Conservation (phyloP, 192 early-diverging fungal genomes). For the Backusella westeae region DNA sequence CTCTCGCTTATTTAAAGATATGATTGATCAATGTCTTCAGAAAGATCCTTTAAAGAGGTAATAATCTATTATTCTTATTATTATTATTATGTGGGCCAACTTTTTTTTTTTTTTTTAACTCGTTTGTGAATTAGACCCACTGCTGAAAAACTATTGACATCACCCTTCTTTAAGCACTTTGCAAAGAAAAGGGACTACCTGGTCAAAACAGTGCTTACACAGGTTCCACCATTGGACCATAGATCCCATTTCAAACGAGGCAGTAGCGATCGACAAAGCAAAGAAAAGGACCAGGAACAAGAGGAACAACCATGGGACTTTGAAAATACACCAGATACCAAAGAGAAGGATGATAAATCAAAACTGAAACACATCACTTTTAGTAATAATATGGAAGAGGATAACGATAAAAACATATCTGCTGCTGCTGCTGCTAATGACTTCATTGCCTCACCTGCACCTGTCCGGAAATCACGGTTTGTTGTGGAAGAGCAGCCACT, state of each 20-base stretch:
- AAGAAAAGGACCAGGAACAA: not conserved
- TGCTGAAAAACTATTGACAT: constrained; percentile 72
- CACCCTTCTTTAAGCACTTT: constrained; percentile 75
- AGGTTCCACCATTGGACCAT: constrained; percentile 68
- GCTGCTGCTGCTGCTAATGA: not conserved
- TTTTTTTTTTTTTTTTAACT: too few species aligned
- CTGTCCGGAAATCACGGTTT: not conserved
- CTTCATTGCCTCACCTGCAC: not conserved
- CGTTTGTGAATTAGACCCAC: constrained; percentile 51
- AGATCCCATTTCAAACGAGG: constrained; percentile 53
- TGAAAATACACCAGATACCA: constrained; percentile 33
- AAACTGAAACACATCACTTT: constrained; percentile 13
- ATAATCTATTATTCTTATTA: too few species aligned
- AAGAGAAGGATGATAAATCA: not conserved
- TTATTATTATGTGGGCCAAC: not conserved
- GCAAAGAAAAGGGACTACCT: constrained; percentile 71
- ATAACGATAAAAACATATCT: not conserved
- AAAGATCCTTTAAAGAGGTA: constrained; percentile 74
- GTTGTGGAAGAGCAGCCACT: constrained; percentile 4
- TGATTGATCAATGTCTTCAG: constrained; percentile 81
- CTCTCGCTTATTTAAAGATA: constrained; percentile 75
- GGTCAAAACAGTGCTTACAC: constrained; percentile 51
- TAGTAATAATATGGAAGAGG: constrained; percentile 17
- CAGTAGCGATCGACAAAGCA: constrained; percentile 32
- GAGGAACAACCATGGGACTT: constrained; percentile 64